Percentiles rank a stretch among this genome's conserved stretches.
Evolutionary conservation across 345 rosid species (phyloP).

Genomic region (Eucalyptus albens): DNA sequence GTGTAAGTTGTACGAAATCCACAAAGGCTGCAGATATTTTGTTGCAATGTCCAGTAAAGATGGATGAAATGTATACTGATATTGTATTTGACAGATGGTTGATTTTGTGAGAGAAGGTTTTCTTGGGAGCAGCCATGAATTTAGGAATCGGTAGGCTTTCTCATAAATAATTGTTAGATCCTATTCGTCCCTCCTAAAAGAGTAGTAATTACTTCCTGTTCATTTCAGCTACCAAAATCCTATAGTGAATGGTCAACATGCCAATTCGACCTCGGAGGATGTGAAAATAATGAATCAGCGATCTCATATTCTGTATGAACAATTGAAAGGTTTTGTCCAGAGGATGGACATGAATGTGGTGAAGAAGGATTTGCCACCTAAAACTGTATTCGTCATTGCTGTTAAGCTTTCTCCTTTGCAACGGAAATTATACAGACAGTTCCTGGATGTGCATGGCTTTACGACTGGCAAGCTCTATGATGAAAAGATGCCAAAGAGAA

Average conservation of each 20-base stretch:
- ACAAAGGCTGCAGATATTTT: neutral
- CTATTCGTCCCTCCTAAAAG: neutral
- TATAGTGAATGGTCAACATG: constrained; percentile 96
- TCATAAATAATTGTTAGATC: neutral
- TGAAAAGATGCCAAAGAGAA: constrained; percentile 58
- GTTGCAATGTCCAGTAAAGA: neutral
- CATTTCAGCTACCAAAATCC: constrained; percentile 92
- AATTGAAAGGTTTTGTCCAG: constrained; percentile 97
- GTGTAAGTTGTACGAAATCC: constrained; percentile 41
- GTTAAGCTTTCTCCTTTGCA: constrained; percentile 95
- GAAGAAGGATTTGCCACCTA: constrained; percentile 97
- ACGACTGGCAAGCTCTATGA: constrained; percentile 41
- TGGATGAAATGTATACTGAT: neutral
- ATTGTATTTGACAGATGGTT: constrained; percentile 73
- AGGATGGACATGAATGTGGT: constrained; percentile 99
- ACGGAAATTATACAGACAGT: constrained; percentile 85
- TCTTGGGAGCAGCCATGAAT: constrained; percentile 98
- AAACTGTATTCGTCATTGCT: constrained; percentile 89
- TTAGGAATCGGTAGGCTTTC: constrained; percentile 82
- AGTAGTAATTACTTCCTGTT: neutral
- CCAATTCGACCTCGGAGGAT: constrained; percentile 88
- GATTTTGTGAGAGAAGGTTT: constrained; percentile 99
- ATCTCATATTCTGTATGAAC: constrained; percentile 95
- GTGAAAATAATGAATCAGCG: constrained; percentile 99
- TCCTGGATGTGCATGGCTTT: constrained; percentile 84